Percentiles rank a stretch among this genome's conserved stretches.
These are phyloP conservation scores for Musa schizocarpa DNA, from an alignment of 176 grass and related monocot genomes.

Conservation along the genomic window DNA sequence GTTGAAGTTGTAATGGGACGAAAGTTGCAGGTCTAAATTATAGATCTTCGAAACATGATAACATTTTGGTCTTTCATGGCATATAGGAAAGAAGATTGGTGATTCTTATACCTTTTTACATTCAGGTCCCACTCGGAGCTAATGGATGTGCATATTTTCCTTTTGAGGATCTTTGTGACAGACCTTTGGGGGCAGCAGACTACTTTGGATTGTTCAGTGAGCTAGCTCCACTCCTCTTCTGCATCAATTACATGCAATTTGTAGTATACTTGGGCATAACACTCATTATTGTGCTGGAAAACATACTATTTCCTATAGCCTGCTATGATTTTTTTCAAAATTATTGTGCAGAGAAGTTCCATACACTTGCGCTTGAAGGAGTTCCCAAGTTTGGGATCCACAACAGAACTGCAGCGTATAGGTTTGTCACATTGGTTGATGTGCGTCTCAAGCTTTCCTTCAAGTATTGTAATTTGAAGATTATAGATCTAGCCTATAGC, in stretches of 20 bases:
- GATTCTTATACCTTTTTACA: conserved; percentile 13
- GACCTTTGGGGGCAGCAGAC: conserved; percentile 83
- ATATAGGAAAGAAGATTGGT: conserved; percentile 16
- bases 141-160: conserved; percentile 92
- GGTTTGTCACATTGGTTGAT: conserved; percentile 85
- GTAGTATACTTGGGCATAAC: background rate
- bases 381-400: conserved; percentile 77
- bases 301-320: background rate
- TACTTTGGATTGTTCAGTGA: conserved; percentile 97
- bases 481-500: background rate
- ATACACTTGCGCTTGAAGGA: conserved; percentile 73
- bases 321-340: background rate
- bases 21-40: conserved; percentile 50
- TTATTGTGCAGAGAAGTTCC: conserved; percentile 69
- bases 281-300: too few relatives aligned
- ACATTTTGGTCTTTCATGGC: background rate
- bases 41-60: background rate
- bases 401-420: conserved; percentile 82
- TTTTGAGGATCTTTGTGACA: conserved; percentile 89
- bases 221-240: conserved; percentile 10
- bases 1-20: conserved; percentile 90
- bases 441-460: conserved; percentile 33
- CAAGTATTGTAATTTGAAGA: background rate
- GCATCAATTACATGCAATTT: background rate
- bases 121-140: conserved; percentile 68